These are phyloP conservation scores for Metarhizium rileyi DNA, from an alignment of 2,329 filamentous ascomycete species.

Conservation along the genomic window DNA sequence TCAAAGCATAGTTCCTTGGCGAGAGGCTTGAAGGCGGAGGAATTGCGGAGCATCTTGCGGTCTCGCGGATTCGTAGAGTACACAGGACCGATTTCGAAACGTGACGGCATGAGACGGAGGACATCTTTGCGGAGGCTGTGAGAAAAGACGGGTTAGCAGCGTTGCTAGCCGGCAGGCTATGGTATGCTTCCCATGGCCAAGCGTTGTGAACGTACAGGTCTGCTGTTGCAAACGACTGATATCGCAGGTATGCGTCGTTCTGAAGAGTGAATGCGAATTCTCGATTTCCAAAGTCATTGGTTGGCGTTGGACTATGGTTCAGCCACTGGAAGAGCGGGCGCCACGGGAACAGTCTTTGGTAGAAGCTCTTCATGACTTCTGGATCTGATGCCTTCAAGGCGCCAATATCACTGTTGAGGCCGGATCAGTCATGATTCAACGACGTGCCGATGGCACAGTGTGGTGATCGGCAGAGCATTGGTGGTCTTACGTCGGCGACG, in stretches of 20 bases:
- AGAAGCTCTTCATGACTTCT: conserved; percentile 85
- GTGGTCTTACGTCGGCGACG: conserved; percentile 31
- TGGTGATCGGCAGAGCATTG: neutral
- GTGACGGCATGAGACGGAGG: conserved; percentile 74
- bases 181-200: neutral
- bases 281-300: conserved; percentile 80
- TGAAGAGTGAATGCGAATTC: conserved; percentile 95
- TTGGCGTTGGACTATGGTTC: conserved; percentile 81
- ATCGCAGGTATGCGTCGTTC: conserved; percentile 85
- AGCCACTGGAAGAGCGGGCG: conserved; percentile 94
- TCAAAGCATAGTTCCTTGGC: conserved; percentile 96
- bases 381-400: conserved; percentile 54
- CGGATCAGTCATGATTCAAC: neutral
- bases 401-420: conserved; percentile 20
- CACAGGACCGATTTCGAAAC: conserved; percentile 97
- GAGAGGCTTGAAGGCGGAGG: conserved; percentile 72
- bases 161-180: neutral
- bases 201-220: conserved; percentile 33
- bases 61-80: conserved; percentile 92
- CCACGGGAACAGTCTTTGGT: conserved; percentile 92
- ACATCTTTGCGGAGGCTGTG: conserved; percentile 79
- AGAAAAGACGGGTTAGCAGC: conserved; percentile 5
- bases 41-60: conserved; percentile 75
- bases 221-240: conserved; percentile 57
- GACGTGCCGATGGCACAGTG: neutral